phyloP scores from a whole-genome alignment of 2,329 filamentous ascomycete species.

The Fusarium bactridioides region DNA sequence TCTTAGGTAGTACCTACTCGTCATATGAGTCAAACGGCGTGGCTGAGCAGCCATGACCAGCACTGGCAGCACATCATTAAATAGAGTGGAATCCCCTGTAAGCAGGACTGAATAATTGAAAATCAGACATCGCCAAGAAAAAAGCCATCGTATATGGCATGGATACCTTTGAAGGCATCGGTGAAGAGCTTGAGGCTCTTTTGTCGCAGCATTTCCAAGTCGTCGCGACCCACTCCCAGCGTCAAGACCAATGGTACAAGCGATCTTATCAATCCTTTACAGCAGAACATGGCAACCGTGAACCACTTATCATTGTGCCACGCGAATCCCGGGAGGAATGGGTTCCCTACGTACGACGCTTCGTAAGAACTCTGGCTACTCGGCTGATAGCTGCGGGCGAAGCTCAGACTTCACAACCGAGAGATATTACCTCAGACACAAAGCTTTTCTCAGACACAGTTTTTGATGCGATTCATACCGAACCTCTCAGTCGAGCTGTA shows the following conservation, averaged over 20 bases:
- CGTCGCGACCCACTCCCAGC: neutral
- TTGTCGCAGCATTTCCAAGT: neutral
- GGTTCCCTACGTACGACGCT: neutral
- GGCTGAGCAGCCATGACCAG: neutral
- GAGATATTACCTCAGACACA: accelerated
- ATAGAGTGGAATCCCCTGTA: neutral
- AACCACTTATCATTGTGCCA: neutral
- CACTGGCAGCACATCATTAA: accelerated
- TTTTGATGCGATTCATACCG: neutral
- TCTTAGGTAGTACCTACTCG: too few species aligned
- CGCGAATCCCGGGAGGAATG: neutral
- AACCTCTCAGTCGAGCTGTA: neutral
- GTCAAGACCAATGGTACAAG: conserved; percentile 20
- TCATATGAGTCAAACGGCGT: conserved; percentile 3
- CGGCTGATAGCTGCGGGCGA: accelerated
- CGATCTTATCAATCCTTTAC: neutral
- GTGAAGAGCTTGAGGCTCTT: neutral
- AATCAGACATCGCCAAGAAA: too few species aligned
- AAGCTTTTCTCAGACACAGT: neutral
- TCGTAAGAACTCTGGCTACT: neutral
- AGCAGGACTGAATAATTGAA: neutral
- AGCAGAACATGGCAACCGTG: neutral
- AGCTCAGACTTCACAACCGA: neutral
- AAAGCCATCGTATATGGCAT: too few species aligned
- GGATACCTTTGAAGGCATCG: accelerated